Evolutionary conservation across 2,329 filamentous ascomycete species (phyloP), one percentile per base, ranked within the genome.

Genomic region (Pseudomassariella vexata): DNA sequence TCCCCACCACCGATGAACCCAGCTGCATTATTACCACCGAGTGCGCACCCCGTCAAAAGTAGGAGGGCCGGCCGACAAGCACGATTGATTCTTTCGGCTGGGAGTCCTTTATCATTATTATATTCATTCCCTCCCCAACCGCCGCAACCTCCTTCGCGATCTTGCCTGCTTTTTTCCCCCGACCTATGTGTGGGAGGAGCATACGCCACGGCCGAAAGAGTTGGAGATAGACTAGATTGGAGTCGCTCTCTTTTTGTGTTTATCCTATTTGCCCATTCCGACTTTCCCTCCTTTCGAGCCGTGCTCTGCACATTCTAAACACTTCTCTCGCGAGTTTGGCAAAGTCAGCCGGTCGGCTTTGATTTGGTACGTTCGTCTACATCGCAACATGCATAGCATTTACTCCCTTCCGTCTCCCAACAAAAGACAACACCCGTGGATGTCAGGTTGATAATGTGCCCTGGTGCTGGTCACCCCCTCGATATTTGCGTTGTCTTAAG

Each of bases 91-190:
- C 17, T 33, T n/a, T n/a, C n/a, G n/a, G n/a, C n/a, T n/a, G n/a
- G n/a, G n/a, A n/a, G n/a, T n/a, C n/a, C n/a, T n/a, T n/a, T n/a
- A n/a, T n/a, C n/a, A n/a, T 33, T 33, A 16, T 33, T 34, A 34
- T 34, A 34, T 28, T 29, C n/a, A n/a, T n/a, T 34, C 32, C 32
- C 32, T 34, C 32, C 18, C 24, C 24, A 21, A 34, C 31, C 32
- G 32, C 32, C 32, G 25, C 26, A 23, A 17, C 14, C 24, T 9
- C 12, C 19, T 21, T 34, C 26, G 19, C 25, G 32, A 34, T 28
- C 19, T 20, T 34, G 25, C 32, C 31, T 18, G 23, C 24, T 18
- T 16, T 15, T 16, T 16, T 29, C 23, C 14, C 19, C 25, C 24
- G 24, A 34, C 24, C 28, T 14, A 18, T 25, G n/a, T 23, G 31